Evolutionary conservation across 352 stramenopile species (phyloP).

Genomic region (Peronospora farinosa): DNA sequence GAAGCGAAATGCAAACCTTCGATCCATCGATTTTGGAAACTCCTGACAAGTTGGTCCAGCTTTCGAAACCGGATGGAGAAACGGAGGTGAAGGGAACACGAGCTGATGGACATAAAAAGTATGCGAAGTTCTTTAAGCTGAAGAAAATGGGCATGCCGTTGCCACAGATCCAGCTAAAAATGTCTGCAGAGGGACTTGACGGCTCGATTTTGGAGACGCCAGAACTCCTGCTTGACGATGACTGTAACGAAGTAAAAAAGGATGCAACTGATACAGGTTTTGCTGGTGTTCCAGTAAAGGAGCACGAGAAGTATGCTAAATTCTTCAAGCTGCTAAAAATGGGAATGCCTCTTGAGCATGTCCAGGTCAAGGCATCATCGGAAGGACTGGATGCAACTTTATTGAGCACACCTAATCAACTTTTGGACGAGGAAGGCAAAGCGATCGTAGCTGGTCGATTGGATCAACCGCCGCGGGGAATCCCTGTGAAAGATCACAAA

Average conservation of each 20-base stretch:
- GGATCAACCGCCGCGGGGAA: constrained; percentile 22
- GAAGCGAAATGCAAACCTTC: constrained; percentile 47
- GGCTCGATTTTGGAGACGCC: constrained; percentile 74
- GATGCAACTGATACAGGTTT: constrained; percentile 14
- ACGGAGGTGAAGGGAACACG: constrained; percentile 32
- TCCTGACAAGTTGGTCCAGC: constrained; percentile 82
- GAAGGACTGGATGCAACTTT: constrained; percentile 51
- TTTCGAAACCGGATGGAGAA: constrained; percentile 58
- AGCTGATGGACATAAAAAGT: constrained; percentile 65
- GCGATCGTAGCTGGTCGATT: constrained; percentile 25
- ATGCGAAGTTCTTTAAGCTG: constrained; percentile 92
- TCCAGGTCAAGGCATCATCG: constrained; percentile 82
- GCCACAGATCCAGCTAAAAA: constrained; percentile 90
- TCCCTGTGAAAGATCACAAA: constrained; percentile 55
- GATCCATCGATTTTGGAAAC: constrained; percentile 59
- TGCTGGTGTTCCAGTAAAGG: constrained; percentile 54
- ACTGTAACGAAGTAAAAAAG: constrained; percentile 52
- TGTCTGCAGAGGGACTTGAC: constrained; percentile 89
- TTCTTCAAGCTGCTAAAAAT: constrained; percentile 93
- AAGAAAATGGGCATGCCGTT: constrained; percentile 92
- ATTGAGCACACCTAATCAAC: constrained; percentile 48
- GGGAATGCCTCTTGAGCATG: constrained; percentile 80
- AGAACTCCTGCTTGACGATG: constrained; percentile 53
- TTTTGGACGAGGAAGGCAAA: constrained; percentile 51
- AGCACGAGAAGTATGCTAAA: constrained; percentile 88